phyloP scores from a whole-genome alignment of 2,329 filamentous ascomycete species.

The Ceratocystis colombiana region DNA sequence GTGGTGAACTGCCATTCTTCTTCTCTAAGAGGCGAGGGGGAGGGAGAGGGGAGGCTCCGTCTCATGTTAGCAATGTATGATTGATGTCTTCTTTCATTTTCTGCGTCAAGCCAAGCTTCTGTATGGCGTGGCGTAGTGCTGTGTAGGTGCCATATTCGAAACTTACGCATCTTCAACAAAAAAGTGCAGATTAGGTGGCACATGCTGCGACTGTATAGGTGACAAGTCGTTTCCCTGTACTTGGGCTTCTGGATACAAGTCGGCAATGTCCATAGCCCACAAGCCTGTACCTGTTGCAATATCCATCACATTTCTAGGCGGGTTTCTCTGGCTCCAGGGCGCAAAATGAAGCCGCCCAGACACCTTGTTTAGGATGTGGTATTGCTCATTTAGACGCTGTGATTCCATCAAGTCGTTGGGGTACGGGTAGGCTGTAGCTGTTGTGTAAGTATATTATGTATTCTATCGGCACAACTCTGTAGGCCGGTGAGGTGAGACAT shows the following conservation, averaged over 20 bases:
- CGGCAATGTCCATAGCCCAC: constrained; percentile 59
- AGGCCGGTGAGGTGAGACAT: not conserved
- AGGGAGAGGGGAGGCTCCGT: too few relatives aligned
- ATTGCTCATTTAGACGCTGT: constrained; percentile 37
- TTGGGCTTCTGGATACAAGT: constrained; percentile 47
- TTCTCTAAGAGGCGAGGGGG: constrained; percentile 31
- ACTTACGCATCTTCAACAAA: constrained; percentile 54
- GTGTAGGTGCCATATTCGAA: not conserved
- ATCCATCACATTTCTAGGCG: constrained; percentile 36
- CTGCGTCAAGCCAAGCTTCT: too few relatives aligned
- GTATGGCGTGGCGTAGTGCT: not conserved
- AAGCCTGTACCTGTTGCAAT: constrained; percentile 42
- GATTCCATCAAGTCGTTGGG: constrained; percentile 39
- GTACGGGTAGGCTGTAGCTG: constrained; percentile 37
- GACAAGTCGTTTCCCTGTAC: constrained; percentile 58
- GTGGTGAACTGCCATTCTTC: constrained; percentile 46
- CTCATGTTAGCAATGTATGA: not conserved
- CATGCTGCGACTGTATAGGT: constrained; percentile 54
- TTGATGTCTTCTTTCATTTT: too few relatives aligned
- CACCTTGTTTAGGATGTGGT: constrained; percentile 33
- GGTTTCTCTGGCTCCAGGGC: constrained; percentile 33
- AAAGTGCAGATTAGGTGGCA: constrained; percentile 65
- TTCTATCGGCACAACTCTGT: not conserved
- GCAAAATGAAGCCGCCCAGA: constrained; percentile 38
- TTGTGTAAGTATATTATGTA: not conserved